Evolutionary conservation across 352 stramenopile species (phyloP).

Genomic region (Pythium aristosporum): DNA sequence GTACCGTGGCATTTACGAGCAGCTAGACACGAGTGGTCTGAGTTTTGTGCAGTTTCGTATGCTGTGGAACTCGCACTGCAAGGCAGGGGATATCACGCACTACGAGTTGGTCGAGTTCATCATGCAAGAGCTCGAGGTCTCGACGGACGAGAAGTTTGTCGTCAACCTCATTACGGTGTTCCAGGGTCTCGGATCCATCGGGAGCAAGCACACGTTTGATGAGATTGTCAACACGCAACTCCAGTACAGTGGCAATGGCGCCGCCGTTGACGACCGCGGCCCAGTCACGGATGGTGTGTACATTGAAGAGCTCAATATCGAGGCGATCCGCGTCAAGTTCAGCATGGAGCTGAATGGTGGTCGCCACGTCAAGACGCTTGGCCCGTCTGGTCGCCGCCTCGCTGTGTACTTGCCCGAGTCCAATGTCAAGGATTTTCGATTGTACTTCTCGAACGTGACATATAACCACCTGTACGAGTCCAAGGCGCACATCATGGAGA

Average conservation of each 20-base stretch:
- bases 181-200: constrained; percentile 76
- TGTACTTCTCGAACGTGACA: constrained; percentile 81
- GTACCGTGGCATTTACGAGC: constrained; percentile 80
- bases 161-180: constrained; percentile 90
- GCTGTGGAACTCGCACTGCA: constrained; percentile 83
- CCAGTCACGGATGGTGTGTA: constrained; percentile 67
- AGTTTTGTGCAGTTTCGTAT: constrained; percentile 86
- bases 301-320: constrained; percentile 85
- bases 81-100: constrained; percentile 76
- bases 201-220: constrained; percentile 74
- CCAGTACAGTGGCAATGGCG: constrained; percentile 46
- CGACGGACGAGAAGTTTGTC: constrained; percentile 89
- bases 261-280: constrained; percentile 27
- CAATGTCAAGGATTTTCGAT: constrained; percentile 86
- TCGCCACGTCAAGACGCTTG: constrained; percentile 81
- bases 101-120: constrained; percentile 86
- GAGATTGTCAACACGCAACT: constrained; percentile 78
- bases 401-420: constrained; percentile 87
- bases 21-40: constrained; percentile 63
- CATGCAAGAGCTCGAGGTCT: constrained; percentile 88
- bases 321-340: constrained; percentile 83
- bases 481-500: constrained; percentile 69
- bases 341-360: constrained; percentile 86
- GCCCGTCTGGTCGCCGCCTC: constrained; percentile 64
- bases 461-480: constrained; percentile 86